Conservation (phyloP, 192 early-diverging fungal genomes). For the Pilaira anomala region DNA sequence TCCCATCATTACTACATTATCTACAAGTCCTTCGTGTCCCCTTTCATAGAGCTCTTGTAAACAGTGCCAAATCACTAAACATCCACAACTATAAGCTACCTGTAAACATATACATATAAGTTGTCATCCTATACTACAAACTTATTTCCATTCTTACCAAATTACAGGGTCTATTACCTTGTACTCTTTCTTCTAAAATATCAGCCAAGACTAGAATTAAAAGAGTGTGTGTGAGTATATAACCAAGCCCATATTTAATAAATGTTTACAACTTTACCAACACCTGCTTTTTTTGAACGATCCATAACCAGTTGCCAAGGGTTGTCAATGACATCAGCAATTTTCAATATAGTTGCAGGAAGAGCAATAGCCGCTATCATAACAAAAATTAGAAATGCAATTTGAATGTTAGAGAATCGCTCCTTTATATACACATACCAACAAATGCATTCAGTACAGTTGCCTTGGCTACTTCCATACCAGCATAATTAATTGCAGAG, state of each 20-base stretch:
- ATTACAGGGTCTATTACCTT: conserved; percentile 53
- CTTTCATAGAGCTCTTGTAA: conserved; percentile 47
- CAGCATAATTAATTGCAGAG: conserved; percentile 47
- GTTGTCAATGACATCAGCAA: conserved; percentile 57
- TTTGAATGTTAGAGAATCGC: neutral
- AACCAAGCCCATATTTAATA: neutral
- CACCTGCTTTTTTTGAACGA: conserved; percentile 51
- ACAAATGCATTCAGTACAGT: conserved; percentile 50
- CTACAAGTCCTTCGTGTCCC: conserved; percentile 41
- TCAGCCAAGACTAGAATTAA: conserved; percentile 50
- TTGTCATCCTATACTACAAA: neutral
- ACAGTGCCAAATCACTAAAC: conserved; percentile 56
- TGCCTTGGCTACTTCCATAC: conserved; percentile 43
- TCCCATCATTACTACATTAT: conserved; percentile 53
- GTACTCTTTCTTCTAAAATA: conserved; percentile 49
- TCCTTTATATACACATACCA: conserved; percentile 24
- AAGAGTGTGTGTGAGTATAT: neutral
- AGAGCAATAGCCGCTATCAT: conserved; percentile 44
- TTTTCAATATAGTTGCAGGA: conserved; percentile 48
- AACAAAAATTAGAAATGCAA: neutral
- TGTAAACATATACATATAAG: neutral
- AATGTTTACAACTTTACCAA: conserved; percentile 24
- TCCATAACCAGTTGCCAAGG: conserved; percentile 58
- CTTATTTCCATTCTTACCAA: conserved; percentile 28
- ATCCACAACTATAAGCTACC: conserved; percentile 55